phyloP scores from a whole-genome alignment of 805 yeast genomes.

The Wickerhamiella bombiphila region DNA sequence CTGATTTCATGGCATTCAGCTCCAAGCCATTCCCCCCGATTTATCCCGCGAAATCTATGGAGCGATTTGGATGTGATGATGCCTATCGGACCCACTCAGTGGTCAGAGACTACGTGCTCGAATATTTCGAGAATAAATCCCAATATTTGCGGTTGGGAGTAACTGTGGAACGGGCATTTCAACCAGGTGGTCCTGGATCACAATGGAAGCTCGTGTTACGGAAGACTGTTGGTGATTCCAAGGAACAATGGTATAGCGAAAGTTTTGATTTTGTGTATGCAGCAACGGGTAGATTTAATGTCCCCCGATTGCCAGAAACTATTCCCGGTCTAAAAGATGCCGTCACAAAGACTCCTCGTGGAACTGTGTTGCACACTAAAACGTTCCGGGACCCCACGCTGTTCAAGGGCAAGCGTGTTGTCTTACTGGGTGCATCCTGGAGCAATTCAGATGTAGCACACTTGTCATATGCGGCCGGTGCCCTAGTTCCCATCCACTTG shows the following conservation, averaged over 20 bases:
- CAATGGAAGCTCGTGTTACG: conserved; percentile 7
- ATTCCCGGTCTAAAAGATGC: conserved; percentile 18
- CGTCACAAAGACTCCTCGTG: conserved; percentile 14
- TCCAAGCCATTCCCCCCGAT: conserved; percentile 5
- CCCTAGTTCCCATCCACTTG: conserved; percentile 13
- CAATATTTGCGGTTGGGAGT: conserved; percentile 5
- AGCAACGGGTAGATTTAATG: conserved; percentile 20
- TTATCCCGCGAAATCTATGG: conserved; percentile 5
- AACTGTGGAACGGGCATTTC: conserved; percentile 9
- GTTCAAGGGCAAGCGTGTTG: conserved; percentile 19
- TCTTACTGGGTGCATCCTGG: conserved; percentile 22
- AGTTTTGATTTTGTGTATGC: conserved; percentile 16
- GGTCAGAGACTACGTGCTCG: conserved; percentile 8
- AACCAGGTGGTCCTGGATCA: conserved; percentile 5
- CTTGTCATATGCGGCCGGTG: conserved; percentile 19
- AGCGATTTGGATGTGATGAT: conserved; percentile 10
- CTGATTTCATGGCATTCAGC: conserved; percentile 12
- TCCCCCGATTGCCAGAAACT: conserved; percentile 20
- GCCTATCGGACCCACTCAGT: conserved; percentile 10
- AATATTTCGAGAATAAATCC: conserved; percentile 5
- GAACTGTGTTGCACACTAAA: conserved; percentile 23
- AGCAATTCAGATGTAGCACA: conserved; percentile 13
- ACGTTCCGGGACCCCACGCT: conserved; percentile 21
- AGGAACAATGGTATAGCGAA: conserved; percentile 9
- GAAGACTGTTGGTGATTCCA: not conserved